phyloP scores from a whole-genome alignment of 164 flowering plant species.

The Umbilicus rupestris region DNA sequence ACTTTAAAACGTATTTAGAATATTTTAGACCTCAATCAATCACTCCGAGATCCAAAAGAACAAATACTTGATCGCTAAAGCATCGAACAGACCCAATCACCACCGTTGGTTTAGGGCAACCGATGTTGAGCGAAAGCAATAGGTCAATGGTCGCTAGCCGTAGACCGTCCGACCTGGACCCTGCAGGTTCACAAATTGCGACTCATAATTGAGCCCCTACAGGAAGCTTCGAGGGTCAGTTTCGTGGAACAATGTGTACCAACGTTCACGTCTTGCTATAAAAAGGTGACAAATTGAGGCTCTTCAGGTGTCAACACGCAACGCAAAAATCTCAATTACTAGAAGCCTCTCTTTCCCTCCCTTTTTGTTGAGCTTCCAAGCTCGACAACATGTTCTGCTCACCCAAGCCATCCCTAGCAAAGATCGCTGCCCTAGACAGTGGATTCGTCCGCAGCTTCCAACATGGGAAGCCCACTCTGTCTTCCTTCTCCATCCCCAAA shows the following conservation, averaged over 20 bases:
- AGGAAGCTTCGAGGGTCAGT: not conserved
- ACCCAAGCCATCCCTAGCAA: not conserved
- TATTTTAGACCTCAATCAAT: no score
- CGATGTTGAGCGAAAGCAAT: not conserved
- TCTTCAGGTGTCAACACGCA: not conserved
- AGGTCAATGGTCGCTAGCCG: not conserved
- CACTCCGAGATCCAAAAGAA: no score
- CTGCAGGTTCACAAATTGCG: not conserved
- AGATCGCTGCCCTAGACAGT: not conserved
- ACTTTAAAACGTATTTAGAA: no score
- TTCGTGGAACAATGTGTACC: not conserved
- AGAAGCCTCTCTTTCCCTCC: not conserved
- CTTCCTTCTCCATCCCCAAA: slow-evolving; percentile 5
- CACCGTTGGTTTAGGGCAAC: not conserved
- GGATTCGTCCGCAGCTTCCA: not conserved
- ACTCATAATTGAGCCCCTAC: not conserved
- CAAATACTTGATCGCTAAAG: no score
- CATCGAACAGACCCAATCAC: no score
- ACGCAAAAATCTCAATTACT: not conserved
- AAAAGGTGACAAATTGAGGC: slow-evolving; percentile 3
- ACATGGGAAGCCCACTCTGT: not conserved
- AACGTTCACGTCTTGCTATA: not conserved
- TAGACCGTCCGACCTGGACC: not conserved
- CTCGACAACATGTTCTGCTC: slow-evolving; percentile 11
- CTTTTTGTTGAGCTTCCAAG: not conserved